Evolutionary conservation across 352 stramenopile genomes (phyloP).

Genomic region (Phytophthora kernoviae): DNA sequence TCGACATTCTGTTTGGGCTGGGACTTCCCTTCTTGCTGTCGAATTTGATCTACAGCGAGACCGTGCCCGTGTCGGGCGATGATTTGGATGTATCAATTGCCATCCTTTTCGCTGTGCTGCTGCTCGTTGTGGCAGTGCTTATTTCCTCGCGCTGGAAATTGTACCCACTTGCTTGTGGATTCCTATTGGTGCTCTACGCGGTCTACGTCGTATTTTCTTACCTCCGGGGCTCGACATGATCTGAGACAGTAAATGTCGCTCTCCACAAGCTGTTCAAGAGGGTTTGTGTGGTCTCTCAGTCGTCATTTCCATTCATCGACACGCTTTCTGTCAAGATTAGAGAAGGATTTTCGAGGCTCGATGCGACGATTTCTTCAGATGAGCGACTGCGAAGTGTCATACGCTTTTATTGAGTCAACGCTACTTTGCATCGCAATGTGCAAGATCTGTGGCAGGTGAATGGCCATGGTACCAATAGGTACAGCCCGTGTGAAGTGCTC

Average conservation of each 20-base stretch:
- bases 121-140: constrained; percentile 58
- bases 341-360: no score
- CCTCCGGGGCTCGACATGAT: constrained; percentile 56
- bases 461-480: no score
- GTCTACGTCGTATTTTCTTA: constrained; percentile 69
- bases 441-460: no score
- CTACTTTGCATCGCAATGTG: no score
- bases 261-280: no score
- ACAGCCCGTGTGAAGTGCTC: neutral
- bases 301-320: no score
- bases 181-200: constrained; percentile 55
- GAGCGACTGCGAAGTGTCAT: neutral
- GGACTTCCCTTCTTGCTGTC: constrained; percentile 81
- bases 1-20: constrained; percentile 83
- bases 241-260: constrained; percentile 17
- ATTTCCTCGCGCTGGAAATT: constrained; percentile 58
- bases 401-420: constrained; percentile 1
- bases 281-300: no score
- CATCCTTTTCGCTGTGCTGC: constrained; percentile 67
- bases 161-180: constrained; percentile 40
- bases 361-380: no score
- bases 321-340: no score
- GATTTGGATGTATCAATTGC: constrained; percentile 68
- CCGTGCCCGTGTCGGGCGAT: constrained; percentile 48
- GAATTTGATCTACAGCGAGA: constrained; percentile 70